Evolutionary conservation across 768 basidiomycete genomes (phyloP).

Genomic region (Agrocybe pediades): DNA sequence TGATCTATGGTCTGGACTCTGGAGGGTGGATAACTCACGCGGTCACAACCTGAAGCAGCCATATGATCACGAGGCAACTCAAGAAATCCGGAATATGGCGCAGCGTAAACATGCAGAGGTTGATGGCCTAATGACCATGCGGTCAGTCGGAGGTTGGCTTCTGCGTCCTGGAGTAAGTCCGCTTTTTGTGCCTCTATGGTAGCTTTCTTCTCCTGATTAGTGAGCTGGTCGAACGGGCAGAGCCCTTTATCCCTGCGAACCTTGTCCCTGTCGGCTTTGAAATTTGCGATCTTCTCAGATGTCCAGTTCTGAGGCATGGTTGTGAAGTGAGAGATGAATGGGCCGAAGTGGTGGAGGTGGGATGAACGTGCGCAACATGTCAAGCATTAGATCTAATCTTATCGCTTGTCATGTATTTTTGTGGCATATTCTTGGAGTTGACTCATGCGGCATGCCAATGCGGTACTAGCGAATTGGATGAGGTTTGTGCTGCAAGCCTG

Average conservation of each 20-base stretch:
- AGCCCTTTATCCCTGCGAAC: conserved; percentile 1
- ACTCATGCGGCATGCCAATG: no score
- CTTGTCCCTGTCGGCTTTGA: neutral
- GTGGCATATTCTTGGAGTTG: no score
- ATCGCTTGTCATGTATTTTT: no score
- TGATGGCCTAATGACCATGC: neutral
- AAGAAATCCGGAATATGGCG: neutral
- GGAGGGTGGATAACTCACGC: neutral
- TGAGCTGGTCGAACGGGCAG: neutral
- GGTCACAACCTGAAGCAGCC: neutral
- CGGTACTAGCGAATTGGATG: no score
- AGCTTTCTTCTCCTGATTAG: neutral
- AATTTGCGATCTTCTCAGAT: neutral
- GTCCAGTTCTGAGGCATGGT: conserved; percentile 3
- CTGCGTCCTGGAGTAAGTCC: neutral
- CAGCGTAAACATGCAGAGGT: neutral
- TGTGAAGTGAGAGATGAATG: neutral
- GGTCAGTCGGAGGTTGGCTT: neutral
- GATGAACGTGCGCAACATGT: neutral
- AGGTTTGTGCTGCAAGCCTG: no score
- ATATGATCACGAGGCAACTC: neutral
- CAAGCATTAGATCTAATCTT: no score
- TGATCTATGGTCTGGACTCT: neutral
- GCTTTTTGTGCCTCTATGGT: neutral
- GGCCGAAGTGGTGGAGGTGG: neutral